Conservation (phyloP, 139 green algal species). For the Tetradesmus lagerheimii region DNA sequence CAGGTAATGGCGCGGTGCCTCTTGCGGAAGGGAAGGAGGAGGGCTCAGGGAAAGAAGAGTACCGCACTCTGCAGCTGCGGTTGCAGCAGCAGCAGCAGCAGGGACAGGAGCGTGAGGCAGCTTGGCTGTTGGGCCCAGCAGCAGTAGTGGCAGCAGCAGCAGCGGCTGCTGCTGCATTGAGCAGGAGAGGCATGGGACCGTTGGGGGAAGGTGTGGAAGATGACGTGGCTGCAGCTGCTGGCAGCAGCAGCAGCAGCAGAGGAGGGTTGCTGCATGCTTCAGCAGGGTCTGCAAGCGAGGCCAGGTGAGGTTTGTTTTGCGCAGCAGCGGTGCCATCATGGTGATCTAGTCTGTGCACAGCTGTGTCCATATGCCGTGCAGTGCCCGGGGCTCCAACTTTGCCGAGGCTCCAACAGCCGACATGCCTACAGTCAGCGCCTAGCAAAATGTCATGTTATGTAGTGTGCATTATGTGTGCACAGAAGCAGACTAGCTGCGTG, state of each 20-base stretch:
- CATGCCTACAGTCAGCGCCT: too few relatives aligned
- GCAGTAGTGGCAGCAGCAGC: conserved; percentile 22
- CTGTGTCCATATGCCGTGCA: too few relatives aligned
- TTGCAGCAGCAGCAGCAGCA: background rate
- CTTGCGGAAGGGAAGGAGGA: conserved; percentile 29
- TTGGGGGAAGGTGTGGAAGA: background rate
- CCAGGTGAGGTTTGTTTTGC: too few relatives aligned
- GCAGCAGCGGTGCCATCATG: too few relatives aligned
- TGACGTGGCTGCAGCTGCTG: background rate
- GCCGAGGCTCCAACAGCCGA: too few relatives aligned
- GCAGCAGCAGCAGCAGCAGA: conserved; percentile 10
- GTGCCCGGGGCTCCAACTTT: too few relatives aligned
- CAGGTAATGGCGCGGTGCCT: background rate
- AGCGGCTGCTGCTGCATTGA: background rate
- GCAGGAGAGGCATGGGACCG: background rate
- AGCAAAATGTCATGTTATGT: too few relatives aligned
- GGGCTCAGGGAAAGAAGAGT: too few relatives aligned
- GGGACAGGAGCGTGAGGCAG: background rate
- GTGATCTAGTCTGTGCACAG: too few relatives aligned
- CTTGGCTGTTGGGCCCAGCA: background rate
- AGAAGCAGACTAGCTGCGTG: too few relatives aligned
- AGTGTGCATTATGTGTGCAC: too few relatives aligned
- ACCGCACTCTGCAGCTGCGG: too few relatives aligned
- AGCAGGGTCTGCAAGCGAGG: background rate
- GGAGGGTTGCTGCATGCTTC: background rate